Base-by-base conservation (phyloP, 495 filamentous ascomycete genomes). In the Mytilinidion resinicola region DNA sequence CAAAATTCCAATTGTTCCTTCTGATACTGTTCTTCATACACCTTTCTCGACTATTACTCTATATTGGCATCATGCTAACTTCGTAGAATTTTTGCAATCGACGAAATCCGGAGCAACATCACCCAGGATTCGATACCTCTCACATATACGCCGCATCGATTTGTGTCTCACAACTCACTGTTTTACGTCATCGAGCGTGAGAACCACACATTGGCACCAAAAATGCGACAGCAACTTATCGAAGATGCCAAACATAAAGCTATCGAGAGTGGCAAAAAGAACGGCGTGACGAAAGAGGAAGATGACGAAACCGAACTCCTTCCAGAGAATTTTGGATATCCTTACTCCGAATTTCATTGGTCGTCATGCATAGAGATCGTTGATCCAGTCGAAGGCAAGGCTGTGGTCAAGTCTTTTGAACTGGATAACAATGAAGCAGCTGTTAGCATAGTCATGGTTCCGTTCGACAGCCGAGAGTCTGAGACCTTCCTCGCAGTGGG, bases 151-250 rank as follows among this genome's bases (percentile, higher is more conserved):
- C 93, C 93, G 4, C 86, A 90, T 53, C 85, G 83, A 53, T 87
- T 97, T 66, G 80, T 91, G 19, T 86, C 89, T 51, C 89, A 96
- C 69, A 81, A 88, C 36, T 87, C 89, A 1, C 74, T 90, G 4
- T 98, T 96, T 72, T 98, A 97, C 63, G 90, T 90, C 9, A 90
- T 96, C 50, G 90, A 96, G 73, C 82, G 90, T 0, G 93, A 98
- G 47, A 95, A 90, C 65, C 93, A 96, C 67, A 86, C 89, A 2
- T 77, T 98, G 1, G 83, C 89, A 0, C 79, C 82, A 0, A 81
- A 83, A n/a, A 87, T 91, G 1, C 84, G 85, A 51, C 71, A 80
- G 25, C 77, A 81, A 39, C 75, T 97, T 0, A 75, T 91, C 5
- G 79, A 84, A 41, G 85, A 90, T 62, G 79, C 79, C 9, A 53